phyloP scores from a whole-genome alignment of 345 rosid species.

The Abelmoschus esculentus region DNA sequence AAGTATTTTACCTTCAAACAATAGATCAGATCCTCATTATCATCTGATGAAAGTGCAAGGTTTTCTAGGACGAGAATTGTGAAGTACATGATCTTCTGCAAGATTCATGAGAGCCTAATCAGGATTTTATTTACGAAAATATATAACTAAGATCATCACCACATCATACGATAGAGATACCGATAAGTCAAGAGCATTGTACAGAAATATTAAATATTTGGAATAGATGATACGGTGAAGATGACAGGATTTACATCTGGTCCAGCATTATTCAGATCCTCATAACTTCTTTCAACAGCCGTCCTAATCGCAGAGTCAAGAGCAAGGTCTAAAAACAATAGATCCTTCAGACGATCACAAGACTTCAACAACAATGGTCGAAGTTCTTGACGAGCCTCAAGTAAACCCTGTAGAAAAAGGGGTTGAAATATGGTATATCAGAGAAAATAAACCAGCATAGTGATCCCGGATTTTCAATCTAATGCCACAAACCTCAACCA shows the following conservation, averaged over 20 bases:
- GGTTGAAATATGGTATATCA: background rate
- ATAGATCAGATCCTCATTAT: constrained; percentile 85
- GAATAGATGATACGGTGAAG: constrained; percentile 2
- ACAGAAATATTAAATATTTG: constrained; percentile 4
- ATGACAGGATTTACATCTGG: constrained; percentile 56
- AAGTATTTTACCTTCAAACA: constrained; percentile 71
- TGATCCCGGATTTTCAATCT: background rate
- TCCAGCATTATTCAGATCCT: constrained; percentile 65
- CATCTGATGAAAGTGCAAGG: constrained; percentile 12
- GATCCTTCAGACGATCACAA: constrained; percentile 81
- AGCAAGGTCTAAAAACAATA: constrained; percentile 82
- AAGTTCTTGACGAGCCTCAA: constrained; percentile 96
- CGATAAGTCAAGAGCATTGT: background rate
- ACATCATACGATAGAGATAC: background rate
- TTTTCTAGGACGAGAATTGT: background rate
- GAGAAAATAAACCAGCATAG: constrained; percentile 6
- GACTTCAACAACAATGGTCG: constrained; percentile 61
- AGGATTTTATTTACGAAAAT: constrained; percentile 7
- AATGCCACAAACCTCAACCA: constrained; percentile 62
- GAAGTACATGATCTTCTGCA: constrained; percentile 9
- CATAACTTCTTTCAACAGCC: constrained; percentile 88
- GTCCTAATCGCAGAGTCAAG: constrained; percentile 95
- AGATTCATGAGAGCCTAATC: constrained; percentile 1
- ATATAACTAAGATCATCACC: constrained; percentile 11
- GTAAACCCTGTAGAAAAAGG: constrained; percentile 55